Percentiles rank a stretch among this genome's conserved stretches.
phyloP scores from a whole-genome alignment of 1,139 yeast genomes.

The Kodamaea sp. region DNA sequence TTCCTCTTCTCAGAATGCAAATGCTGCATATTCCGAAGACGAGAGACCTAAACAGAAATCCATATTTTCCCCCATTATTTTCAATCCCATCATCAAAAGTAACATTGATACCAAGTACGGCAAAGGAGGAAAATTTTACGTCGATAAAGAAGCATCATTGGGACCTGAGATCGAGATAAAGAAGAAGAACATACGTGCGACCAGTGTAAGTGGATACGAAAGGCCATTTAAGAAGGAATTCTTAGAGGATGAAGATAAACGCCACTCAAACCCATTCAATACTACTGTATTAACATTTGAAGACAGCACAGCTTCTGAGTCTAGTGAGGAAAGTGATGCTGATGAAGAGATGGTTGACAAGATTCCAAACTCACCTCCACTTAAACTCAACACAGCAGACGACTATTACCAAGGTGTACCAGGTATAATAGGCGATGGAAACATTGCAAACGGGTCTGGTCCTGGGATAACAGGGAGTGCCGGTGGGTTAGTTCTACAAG shows the following conservation, averaged over 20 bases:
- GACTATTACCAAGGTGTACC: constrained; percentile 15
- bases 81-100: constrained; percentile 74
- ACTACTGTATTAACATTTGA: constrained; percentile 3
- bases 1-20: background rate
- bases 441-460: background rate
- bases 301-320: constrained; percentile 6
- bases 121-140: constrained; percentile 83
- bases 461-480: background rate
- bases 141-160: constrained; percentile 35
- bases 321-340: constrained; percentile 40
- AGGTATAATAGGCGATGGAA: background rate
- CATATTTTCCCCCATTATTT: constrained; percentile 75
- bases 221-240: constrained; percentile 6
- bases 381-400: constrained; percentile 30
- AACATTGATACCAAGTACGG: constrained; percentile 82
- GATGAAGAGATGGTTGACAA: constrained; percentile 30
- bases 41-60: constrained; percentile 33
- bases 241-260: constrained; percentile 6
- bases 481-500: background rate
- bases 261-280: background rate
- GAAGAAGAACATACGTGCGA: constrained; percentile 33
- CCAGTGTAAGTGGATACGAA: constrained; percentile 44
- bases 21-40: background rate
- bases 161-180: constrained; percentile 26
- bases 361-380: constrained; percentile 27